phyloP scores from a whole-genome alignment of 1,284 basidiomycete species.

The Cryptococcus sp. region DNA sequence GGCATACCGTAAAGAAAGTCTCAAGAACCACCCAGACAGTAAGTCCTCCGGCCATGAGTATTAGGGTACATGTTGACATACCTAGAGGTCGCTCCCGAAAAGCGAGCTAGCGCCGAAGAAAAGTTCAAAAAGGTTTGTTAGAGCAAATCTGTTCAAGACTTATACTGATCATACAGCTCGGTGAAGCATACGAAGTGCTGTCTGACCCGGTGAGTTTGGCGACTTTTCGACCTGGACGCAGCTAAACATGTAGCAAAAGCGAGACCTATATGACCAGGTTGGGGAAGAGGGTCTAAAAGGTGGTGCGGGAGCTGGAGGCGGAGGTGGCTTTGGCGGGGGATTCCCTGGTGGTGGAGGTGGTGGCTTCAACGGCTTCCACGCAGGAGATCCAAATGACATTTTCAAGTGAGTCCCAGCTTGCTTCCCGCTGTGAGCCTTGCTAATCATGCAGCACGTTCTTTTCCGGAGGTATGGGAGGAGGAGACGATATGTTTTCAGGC shows the following conservation, averaged over 20 bases:
- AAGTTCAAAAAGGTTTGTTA: constrained; percentile 95
- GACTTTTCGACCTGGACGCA: constrained; percentile 8
- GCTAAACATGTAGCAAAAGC: constrained; percentile 63
- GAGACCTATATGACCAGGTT: constrained; percentile 87
- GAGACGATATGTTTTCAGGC: constrained; percentile 15
- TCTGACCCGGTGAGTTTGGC: constrained; percentile 58
- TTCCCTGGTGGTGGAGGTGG: constrained; percentile 47
- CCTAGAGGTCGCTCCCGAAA: constrained; percentile 33
- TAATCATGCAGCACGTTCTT: constrained; percentile 62
- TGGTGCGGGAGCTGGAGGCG: constrained; percentile 49
- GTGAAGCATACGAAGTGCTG: constrained; percentile 95
- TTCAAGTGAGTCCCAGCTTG: constrained; percentile 66
- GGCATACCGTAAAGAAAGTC: constrained; percentile 56
- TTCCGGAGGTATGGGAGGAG: constrained; percentile 32
- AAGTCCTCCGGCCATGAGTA: neutral
- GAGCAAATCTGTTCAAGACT: neutral
- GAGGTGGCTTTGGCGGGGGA: constrained; percentile 48
- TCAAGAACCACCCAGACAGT: constrained; percentile 21
- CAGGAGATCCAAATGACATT: constrained; percentile 82
- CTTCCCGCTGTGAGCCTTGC: neutral
- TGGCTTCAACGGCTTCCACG: constrained; percentile 61
- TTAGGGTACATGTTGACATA: neutral
- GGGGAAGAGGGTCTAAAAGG: constrained; percentile 92
- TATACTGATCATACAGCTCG: constrained; percentile 30
- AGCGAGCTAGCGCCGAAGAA: constrained; percentile 67